phyloP scores from a whole-genome alignment of 2,329 filamentous ascomycete genomes.

The Parascedosporium putredinis region DNA sequence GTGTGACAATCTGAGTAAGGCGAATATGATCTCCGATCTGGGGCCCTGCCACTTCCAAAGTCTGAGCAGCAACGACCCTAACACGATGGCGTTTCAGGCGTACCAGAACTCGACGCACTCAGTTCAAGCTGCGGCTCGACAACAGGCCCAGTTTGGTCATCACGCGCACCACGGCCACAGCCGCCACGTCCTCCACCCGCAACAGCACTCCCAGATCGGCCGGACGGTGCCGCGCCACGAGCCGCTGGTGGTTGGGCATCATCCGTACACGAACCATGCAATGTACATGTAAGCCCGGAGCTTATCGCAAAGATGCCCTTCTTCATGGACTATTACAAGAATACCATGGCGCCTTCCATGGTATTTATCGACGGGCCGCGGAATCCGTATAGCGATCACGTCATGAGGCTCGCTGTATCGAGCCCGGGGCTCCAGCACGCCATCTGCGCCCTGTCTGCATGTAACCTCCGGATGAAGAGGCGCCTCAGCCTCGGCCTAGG shows the following conservation, averaged over 20 bases:
- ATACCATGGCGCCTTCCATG: slow-evolving; percentile 82
- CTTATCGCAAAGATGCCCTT: slow-evolving; percentile 72
- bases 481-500: slow-evolving; percentile 52
- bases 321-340: slow-evolving; percentile 88
- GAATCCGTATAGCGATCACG: slow-evolving; percentile 78
- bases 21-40: slow-evolving; percentile 2
- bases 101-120: slow-evolving; percentile 42
- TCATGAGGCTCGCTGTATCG: slow-evolving; percentile 64
- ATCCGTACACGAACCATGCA: slow-evolving; percentile 27
- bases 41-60: slow-evolving; percentile 1
- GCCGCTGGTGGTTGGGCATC: too few relatives aligned
- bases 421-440: slow-evolving; percentile 85
- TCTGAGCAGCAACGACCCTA: slow-evolving; percentile 10
- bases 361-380: slow-evolving; percentile 79
- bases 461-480: slow-evolving; percentile 80
- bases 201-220: too few relatives aligned
- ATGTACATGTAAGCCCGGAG: slow-evolving; percentile 44
- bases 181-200: too few relatives aligned
- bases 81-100: slow-evolving; percentile 27
- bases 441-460: slow-evolving; percentile 78
- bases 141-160: slow-evolving; percentile 36
- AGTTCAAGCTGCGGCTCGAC: slow-evolving; percentile 38
- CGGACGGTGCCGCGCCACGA: too few relatives aligned
- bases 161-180: too few relatives aligned
- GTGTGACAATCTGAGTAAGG: slow-evolving; percentile 45